phyloP scores from a whole-genome alignment of 2,329 filamentous ascomycete genomes.

The Gremmenia infestans region DNA sequence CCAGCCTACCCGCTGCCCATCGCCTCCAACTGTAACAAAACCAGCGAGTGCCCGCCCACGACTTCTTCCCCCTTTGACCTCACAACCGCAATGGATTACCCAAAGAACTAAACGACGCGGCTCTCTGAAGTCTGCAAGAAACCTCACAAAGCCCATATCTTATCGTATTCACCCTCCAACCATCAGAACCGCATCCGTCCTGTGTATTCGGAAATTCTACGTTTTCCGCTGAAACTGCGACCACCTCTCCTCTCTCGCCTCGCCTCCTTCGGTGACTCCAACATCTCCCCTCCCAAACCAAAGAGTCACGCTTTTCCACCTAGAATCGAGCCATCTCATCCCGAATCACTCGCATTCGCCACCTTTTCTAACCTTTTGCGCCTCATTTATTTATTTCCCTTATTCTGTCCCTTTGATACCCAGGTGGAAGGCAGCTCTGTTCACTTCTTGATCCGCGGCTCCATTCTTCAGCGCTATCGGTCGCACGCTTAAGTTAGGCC shows the following conservation, averaged over 20 bases:
- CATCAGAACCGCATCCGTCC: no score
- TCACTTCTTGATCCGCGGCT: slow-evolving; percentile 2
- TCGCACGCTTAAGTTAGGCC: slow-evolving; percentile 12
- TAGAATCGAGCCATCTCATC: neutral
- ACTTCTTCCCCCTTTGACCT: slow-evolving; percentile 8
- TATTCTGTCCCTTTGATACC: slow-evolving; percentile 20
- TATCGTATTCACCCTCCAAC: neutral
- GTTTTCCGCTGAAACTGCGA: slow-evolving; percentile 1
- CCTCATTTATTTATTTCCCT: slow-evolving; percentile 16
- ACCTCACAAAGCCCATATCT: no score
- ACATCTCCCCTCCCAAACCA: neutral
- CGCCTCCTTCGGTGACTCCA: slow-evolving; percentile 4
- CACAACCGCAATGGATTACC: slow-evolving; percentile 28
- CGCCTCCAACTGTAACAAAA: slow-evolving; percentile 15
- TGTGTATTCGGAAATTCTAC: neutral
- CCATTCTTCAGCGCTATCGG: slow-evolving; percentile 6
- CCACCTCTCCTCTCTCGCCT: slow-evolving; percentile 9
- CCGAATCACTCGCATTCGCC: slow-evolving; percentile 8
- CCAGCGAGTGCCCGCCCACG: slow-evolving; percentile 17
- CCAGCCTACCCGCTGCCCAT: slow-evolving; percentile 6
- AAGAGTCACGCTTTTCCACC: neutral
- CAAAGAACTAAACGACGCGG: slow-evolving; percentile 25
- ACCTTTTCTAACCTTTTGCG: slow-evolving; percentile 7
- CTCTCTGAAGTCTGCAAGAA: slow-evolving; percentile 30
- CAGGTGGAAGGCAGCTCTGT: slow-evolving; percentile 16